A percentile compares a stretch with the other conserved stretches of the same genome.
Evolutionary conservation across 2,329 filamentous ascomycete genomes (phyloP).

Genomic region (Cercospora sp.): DNA sequence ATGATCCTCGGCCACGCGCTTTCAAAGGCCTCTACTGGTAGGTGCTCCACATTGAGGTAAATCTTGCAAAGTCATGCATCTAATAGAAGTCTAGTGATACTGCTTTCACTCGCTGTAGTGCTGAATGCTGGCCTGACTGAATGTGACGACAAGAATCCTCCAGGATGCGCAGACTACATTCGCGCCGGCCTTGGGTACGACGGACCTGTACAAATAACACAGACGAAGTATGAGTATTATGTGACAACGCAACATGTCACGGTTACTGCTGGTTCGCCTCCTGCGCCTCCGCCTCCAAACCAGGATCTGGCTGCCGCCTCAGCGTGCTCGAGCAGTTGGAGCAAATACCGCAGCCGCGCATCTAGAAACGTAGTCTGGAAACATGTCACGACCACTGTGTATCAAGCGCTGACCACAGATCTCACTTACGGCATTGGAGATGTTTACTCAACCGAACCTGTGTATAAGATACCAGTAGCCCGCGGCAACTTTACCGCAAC

Average conservation of each 20-base stretch:
- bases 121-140: slow-evolving; percentile 3
- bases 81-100: background rate
- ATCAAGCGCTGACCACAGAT: slow-evolving; percentile 8
- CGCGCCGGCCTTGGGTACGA: slow-evolving; percentile 16
- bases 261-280: background rate
- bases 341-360: background rate
- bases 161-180: slow-evolving; percentile 19
- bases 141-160: background rate
- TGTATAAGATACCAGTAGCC: slow-evolving; percentile 21
- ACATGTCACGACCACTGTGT: slow-evolving; percentile 9
- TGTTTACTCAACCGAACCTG: slow-evolving; percentile 25
- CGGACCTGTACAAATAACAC: background rate
- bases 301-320: slow-evolving; percentile 6
- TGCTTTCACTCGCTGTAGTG: background rate
- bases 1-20: slow-evolving; percentile 3
- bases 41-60: background rate
- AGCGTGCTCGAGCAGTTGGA: slow-evolving; percentile 14
- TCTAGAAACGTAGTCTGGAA: slow-evolving; percentile 2
- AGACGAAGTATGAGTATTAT: background rate
- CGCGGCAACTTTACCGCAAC: slow-evolving; percentile 24
- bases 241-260: background rate
- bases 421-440: slow-evolving; percentile 26
- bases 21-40: slow-evolving; percentile 9
- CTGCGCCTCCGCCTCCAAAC: background rate
- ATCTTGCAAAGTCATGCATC: background rate